Evolutionary conservation across 2,329 filamentous ascomycete genomes (phyloP).

Genomic region (Trichoderma koningiopsis): DNA sequence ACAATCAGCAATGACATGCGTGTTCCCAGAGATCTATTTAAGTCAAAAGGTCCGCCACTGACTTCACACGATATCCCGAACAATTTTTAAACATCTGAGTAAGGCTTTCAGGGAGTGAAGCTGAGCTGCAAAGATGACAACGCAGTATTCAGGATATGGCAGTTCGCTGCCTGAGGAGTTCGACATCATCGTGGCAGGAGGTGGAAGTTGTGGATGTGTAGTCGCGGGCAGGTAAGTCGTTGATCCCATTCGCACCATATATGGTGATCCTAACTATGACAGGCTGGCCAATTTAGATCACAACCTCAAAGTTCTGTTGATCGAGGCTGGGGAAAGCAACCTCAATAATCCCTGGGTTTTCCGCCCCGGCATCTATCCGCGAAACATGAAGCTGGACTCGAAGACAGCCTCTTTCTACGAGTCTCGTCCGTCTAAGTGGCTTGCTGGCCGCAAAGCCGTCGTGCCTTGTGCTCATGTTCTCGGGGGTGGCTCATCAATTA

Average conservation of each 20-base stretch:
- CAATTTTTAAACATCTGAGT: not conserved
- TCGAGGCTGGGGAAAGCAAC: conserved; percentile 31
- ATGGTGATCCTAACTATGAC: not conserved
- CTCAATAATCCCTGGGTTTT: conserved; percentile 29
- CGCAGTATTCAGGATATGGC: conserved; percentile 15
- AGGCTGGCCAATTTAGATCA: conserved; percentile 29
- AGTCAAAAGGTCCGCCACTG: not conserved
- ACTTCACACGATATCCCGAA: too few species aligned
- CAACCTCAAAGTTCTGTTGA: conserved; percentile 28
- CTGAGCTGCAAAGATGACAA: not conserved
- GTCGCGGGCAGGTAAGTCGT: conserved; percentile 6
- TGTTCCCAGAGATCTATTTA: not conserved
- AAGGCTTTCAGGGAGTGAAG: not conserved
- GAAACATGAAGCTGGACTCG: conserved; percentile 25
- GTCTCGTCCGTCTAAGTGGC: conserved; percentile 25
- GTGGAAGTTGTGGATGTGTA: conserved; percentile 19
- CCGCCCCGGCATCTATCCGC: conserved; percentile 28
- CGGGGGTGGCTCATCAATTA: conserved; percentile 33
- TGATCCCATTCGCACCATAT: not conserved
- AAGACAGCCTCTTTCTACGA: conserved; percentile 30
- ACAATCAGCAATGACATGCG: not conserved
- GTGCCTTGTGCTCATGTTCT: conserved; percentile 31
- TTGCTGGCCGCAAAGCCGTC: conserved; percentile 27
- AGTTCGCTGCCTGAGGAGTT: conserved; percentile 15
- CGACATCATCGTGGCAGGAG: conserved; percentile 32